Evolutionary conservation across 306 rosid genomes (phyloP), one percentile per base, ranked within the genome.

Genomic region (Abrus pulchellus): DNA sequence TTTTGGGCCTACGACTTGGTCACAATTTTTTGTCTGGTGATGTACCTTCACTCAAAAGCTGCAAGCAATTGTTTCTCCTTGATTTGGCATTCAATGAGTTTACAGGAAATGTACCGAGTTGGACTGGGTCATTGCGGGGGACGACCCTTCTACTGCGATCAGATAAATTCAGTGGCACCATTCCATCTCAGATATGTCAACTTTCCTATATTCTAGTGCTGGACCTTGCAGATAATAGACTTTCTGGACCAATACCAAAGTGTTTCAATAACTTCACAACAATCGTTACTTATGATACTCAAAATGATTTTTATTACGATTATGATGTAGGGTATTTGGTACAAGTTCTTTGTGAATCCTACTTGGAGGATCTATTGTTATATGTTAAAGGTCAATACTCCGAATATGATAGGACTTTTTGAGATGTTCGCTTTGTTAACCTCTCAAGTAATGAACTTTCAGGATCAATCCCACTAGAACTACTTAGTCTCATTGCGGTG

Each of bases 21-120:
- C 60, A 79, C 32, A 84, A 84, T 12, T 13, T 0, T 53, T 53
- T 53, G 59, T 53, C 1, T 7, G 53, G 72, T 20, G 8, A 20
- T 1, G 5, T 29, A 40, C 49, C 54, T 43, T 66, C 72, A 9
- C 52, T 66, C 29, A 3, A 66, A 20, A 66, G n/a, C 2, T 66
- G 54, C 10, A 3, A 20, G 9, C 0, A 9, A 0, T 43, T 66
- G 53, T 20, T 13, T 50, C 9, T 20, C 13, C 11, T 66, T 43
- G 72, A 66, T 20, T 43, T 66, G 34, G 53, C 1, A 8, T 66
- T 66, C 72, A 66, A 41, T 9, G n/a, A 43, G 7, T 20, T 66
- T 9, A 5, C 8, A 20, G 36, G 72, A 20, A 66, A 43, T 43
- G 20, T 66, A 14, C 54, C 36, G 1, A 43, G 3, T 20, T 41